Percentiles rank a stretch among this genome's conserved stretches.
Conservation (phyloP, 495 filamentous ascomycete species). For the Ascobolus immersus region DNA sequence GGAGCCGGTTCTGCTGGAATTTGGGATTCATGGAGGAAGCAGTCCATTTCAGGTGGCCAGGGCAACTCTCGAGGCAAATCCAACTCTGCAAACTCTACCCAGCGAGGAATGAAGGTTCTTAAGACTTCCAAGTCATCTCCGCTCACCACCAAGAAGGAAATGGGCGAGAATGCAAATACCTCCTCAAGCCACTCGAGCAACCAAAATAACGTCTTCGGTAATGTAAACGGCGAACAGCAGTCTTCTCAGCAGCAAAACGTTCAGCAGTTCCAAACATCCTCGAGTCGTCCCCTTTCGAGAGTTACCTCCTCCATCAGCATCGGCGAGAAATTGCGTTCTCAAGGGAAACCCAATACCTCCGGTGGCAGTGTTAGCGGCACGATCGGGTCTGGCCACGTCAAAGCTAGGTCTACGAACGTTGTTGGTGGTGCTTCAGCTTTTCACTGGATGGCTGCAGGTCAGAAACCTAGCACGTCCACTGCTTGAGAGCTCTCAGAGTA, state of each 20-base stretch:
- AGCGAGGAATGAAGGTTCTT: constrained; percentile 14
- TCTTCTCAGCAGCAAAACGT: no score
- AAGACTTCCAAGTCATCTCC: constrained; percentile 14
- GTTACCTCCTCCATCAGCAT: no score
- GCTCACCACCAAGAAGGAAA: no score
- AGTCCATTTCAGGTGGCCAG: not conserved
- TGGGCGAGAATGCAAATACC: no score
- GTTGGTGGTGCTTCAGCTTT: constrained; percentile 86
- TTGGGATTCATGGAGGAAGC: constrained; percentile 14
- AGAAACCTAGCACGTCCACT: constrained; percentile 20
- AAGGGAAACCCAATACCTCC: no score
- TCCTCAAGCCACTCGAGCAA: no score
- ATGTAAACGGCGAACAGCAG: no score
- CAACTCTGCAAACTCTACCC: constrained; percentile 7
- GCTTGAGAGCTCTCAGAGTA: constrained; percentile 6
- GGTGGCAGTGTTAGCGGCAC: constrained; percentile 21
- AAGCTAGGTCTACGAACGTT: constrained; percentile 42
- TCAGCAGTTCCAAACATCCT: no score
- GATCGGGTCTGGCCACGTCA: constrained; percentile 12
- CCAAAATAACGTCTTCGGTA: no score
- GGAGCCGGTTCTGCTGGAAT: constrained; percentile 5
- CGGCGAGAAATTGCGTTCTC: no score
- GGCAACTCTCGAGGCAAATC: constrained; percentile 2
- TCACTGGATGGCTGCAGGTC: constrained; percentile 64
- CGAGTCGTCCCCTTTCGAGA: no score